These are phyloP conservation scores for Wilcoxina mikolae DNA, from an alignment of 495 filamentous ascomycete species.

Conservation along the genomic window DNA sequence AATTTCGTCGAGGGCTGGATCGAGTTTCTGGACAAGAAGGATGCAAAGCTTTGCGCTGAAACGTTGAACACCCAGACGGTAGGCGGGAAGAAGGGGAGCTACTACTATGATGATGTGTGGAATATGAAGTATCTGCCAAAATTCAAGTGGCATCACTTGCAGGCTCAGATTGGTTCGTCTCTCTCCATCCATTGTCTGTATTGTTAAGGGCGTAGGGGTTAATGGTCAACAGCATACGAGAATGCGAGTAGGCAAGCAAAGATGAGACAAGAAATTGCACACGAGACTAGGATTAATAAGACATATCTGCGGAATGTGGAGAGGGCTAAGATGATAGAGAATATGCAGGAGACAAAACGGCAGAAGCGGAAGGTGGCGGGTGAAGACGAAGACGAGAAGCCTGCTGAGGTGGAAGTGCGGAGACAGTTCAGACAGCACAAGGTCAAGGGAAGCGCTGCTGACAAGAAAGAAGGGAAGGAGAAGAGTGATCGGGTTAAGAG, in stretches of 20 bases:
- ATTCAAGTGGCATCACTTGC: constrained; percentile 62
- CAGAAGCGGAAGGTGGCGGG: constrained; percentile 38
- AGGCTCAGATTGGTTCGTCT: constrained; percentile 29
- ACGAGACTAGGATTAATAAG: constrained; percentile 68
- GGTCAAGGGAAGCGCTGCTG: constrained; percentile 34
- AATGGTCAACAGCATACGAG: constrained; percentile 35
- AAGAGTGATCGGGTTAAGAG: constrained; percentile 56
- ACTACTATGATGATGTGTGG: constrained; percentile 89
- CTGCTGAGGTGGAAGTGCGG: constrained; percentile 28
- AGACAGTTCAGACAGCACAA: constrained; percentile 65
- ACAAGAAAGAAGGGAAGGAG: constrained; percentile 35
- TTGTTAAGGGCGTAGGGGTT: not conserved
- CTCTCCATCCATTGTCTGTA: not conserved
- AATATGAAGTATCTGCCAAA: constrained; percentile 69
- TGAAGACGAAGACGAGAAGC: constrained; percentile 17
- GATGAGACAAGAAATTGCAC: constrained; percentile 64
- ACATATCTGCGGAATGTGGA: constrained; percentile 65
- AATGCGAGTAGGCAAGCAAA: constrained; percentile 65
- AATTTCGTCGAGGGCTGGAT: constrained; percentile 88
- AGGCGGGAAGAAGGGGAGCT: constrained; percentile 65
- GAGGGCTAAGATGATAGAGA: constrained; percentile 55
- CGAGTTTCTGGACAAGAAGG: constrained; percentile 61
- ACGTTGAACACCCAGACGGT: constrained; percentile 68
- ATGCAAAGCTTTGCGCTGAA: constrained; percentile 73
- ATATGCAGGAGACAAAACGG: constrained; percentile 49